These are phyloP conservation scores for Trypanosoma conorhini DNA, from an alignment of 208 protist genomes.

Conservation along the genomic window DNA sequence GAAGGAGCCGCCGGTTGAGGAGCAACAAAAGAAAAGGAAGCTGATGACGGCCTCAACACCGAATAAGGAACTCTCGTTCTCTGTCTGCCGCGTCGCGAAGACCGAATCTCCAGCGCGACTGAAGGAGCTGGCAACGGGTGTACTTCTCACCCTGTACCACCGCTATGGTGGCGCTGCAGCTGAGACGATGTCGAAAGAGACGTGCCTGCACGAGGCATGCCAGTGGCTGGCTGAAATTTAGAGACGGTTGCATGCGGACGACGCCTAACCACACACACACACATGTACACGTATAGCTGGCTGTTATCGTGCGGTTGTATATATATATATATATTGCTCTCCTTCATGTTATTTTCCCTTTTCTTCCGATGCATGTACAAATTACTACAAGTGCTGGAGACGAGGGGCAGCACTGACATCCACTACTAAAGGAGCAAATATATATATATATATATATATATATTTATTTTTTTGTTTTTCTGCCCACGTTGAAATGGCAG, in stretches of 20 bases:
- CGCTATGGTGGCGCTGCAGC: conserved; percentile 17
- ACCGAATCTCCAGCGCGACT: conserved; percentile 1
- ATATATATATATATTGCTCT: not conserved
- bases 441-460: conserved; percentile 7
- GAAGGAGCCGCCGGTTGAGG: not conserved
- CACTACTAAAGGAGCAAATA: not conserved
- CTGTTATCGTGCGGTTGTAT: too few species aligned
- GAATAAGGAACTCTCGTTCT: not conserved
- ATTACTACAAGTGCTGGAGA: not conserved
- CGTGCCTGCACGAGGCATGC: not conserved
- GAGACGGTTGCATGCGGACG: not conserved
- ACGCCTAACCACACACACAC: not conserved
- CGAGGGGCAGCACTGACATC: not conserved
- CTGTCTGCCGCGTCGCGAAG: not conserved
- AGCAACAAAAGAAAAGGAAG: not conserved
- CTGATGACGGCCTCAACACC: not conserved
- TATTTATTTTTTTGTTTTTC: conserved; percentile 13
- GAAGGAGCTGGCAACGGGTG: conserved; percentile 26
- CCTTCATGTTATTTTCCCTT: not conserved
- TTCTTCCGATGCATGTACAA: conserved; percentile 5
- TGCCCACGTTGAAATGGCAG: not conserved
- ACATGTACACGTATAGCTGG: too few species aligned
- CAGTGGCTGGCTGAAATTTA: conserved; percentile 19
- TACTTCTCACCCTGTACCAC: conserved; percentile 37
- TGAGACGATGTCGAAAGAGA: not conserved